A percentile compares a stretch with the other conserved stretches of the same genome.
Conservation (phyloP, 495 filamentous ascomycete species). For the Aspergillus olivimuriae region DNA sequence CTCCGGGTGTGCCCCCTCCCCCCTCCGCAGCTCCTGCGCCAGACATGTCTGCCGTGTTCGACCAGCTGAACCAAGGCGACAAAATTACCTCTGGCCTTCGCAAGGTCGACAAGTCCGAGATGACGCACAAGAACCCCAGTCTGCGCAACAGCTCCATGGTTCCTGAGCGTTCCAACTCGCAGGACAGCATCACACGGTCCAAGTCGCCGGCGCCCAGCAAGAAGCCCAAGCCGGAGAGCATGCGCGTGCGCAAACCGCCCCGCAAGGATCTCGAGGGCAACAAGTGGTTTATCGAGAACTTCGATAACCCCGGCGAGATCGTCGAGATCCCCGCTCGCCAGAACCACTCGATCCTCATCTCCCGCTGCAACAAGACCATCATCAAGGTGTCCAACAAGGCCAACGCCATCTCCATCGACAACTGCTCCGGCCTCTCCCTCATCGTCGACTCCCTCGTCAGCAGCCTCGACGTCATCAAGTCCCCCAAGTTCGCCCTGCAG, state of each 20-base stretch:
- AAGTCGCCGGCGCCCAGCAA: constrained; percentile 81
- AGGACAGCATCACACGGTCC: constrained; percentile 43
- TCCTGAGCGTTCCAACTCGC: constrained; percentile 46
- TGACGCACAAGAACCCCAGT: constrained; percentile 98
- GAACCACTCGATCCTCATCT: constrained; percentile 86
- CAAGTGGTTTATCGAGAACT: constrained; percentile 97
- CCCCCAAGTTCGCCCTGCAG: constrained; percentile 84
- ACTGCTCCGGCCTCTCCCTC: constrained; percentile 74
- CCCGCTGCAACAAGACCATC: constrained; percentile 82
- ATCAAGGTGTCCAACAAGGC: constrained; percentile 86
- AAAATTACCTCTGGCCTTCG: constrained; percentile 77
- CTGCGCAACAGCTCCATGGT: constrained; percentile 70
- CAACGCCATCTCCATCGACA: constrained; percentile 91
- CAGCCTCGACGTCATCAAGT: constrained; percentile 90
- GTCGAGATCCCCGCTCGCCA: constrained; percentile 73
- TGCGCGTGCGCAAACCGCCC: constrained; percentile 88
- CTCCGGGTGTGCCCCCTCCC: constrained; percentile 30
- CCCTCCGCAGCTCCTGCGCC: constrained; percentile 28
- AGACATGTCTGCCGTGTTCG: constrained; percentile 81
- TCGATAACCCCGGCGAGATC: constrained; percentile 64
- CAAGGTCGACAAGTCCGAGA: constrained; percentile 88
- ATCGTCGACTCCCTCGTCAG: constrained; percentile 87
- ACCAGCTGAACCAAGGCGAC: constrained; percentile 81
- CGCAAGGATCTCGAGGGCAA: constrained; percentile 90
- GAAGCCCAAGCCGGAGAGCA: constrained; percentile 90